Percentiles rank a stretch among this genome's conserved stretches.
Conservation (phyloP, 768 basidiomycete genomes). For the Amanita muscaria region DNA sequence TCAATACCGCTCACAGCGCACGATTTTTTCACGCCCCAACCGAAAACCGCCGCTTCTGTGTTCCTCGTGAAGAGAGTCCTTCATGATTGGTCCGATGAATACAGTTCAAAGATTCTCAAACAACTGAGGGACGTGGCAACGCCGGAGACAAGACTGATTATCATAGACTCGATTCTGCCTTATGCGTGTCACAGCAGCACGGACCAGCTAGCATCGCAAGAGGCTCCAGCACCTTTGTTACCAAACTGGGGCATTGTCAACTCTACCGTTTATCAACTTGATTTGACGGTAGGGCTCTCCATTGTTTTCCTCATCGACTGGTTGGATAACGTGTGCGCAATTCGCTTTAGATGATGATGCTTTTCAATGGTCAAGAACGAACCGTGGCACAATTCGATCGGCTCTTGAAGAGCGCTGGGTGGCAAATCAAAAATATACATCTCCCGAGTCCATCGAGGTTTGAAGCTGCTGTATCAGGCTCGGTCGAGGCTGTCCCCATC, state of each 20-base stretch:
- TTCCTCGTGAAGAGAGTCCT: slow-evolving; percentile 28
- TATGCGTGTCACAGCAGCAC: slow-evolving; percentile 14
- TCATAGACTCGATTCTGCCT: slow-evolving; percentile 28
- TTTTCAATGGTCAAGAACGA: slow-evolving; percentile 32
- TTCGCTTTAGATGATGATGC: slow-evolving; percentile 29
- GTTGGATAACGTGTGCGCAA: no score
- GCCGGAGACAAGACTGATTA: slow-evolving; percentile 22
- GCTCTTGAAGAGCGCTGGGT: slow-evolving; percentile 24
- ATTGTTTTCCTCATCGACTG: no score
- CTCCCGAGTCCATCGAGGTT: no score
- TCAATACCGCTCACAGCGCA: slow-evolving; percentile 14
- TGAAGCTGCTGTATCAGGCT: no score
- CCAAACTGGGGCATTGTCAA: slow-evolving; percentile 31
- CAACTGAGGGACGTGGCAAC: slow-evolving; percentile 25
- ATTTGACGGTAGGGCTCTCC: slow-evolving; percentile 23
- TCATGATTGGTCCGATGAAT: slow-evolving; percentile 31
- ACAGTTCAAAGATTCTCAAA: slow-evolving; percentile 22
- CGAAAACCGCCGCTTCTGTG: slow-evolving; percentile 24
- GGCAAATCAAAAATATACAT: slow-evolving; percentile 21
- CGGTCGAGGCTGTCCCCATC: no score
- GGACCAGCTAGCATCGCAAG: slow-evolving; percentile 16
- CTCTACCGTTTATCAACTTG: slow-evolving; percentile 26
- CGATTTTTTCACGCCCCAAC: slow-evolving; percentile 30
- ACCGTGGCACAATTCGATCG: slow-evolving; percentile 24
- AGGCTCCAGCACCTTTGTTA: slow-evolving; percentile 27